Evolutionary conservation across 352 stramenopile genomes (phyloP), one percentile per base, ranked within the genome.

Genomic region (Globisporangium alternatum): DNA sequence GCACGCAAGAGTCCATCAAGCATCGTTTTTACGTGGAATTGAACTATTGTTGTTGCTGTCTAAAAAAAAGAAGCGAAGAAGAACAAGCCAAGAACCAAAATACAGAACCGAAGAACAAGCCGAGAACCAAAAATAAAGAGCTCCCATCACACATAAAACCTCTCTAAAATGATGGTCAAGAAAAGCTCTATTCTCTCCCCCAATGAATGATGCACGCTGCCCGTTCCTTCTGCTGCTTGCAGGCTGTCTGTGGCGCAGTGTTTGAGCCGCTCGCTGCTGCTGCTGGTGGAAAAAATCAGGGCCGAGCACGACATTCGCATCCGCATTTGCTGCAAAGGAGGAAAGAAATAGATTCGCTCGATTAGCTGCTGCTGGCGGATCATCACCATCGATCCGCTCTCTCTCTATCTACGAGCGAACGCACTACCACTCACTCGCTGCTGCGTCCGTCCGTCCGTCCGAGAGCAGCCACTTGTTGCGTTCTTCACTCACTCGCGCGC

Each of bases 81-180:
- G 35, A 41, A 41, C 35, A 41, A 41, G 35, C 35, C 35, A 17
- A 19, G 15, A 31, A 56, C 15, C 9, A 48, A 59, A 59, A 59
- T 47, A 60, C 22, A 21, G 54, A 60, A 60, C 35, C 35, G 37
- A 37, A 35, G 54, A 60, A 60, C 54, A 60, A 45, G 35, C 54
- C 15, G 37, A 60, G 54, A 60, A 60, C 54, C 21, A 60, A 60
- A 48, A 60, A 60, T 60, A 60, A 48, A 60, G 37, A 45, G 54
- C 54, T 60, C 54, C 54, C 49, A 37, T 22, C 31, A 30, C 25
- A 28, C 25, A 2, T 28, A 28, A 28, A 28, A 28, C 25, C 25
- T 28, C 25, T 28, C 25, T 2, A 28, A 28, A 28, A 28, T 28
- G 25, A 28, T 28, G 25, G 25, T 28, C 25, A 28, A 28, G 25